Base-by-base conservation (phyloP, 2,329 filamentous ascomycete species). In the Scolecobasidium constrictum region DNA sequence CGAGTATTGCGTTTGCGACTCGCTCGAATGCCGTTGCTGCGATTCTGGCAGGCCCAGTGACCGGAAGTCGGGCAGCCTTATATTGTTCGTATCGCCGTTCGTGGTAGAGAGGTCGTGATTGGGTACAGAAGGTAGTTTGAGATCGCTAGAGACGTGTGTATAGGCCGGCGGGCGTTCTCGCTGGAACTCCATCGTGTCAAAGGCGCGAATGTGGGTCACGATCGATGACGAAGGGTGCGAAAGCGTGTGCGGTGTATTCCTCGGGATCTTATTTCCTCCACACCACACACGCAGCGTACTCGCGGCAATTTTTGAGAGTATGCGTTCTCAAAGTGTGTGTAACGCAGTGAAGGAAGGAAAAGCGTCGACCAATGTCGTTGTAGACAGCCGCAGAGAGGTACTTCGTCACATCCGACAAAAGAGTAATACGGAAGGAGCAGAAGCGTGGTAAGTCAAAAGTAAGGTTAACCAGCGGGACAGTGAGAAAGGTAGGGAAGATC, bases 11-110 rank as follows among this genome's bases (percentile, higher is more conserved):
- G 56, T 41, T 62, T 63, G 20, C 62, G 54, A 31, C 62, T 42
- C 21, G 17, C 48, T 18, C 19, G 43, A 21, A 44, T 46, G 37
- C 38, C 22, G 17, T 37, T 36, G 16, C 3, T 35, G 42, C 17
- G 34, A 28, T 16, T 42, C 57, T 22, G 60, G 56, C 19, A 63
- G 60, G 22, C 64, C 55, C 22, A 70, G 61, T 19, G 65, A 64
- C 49, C 59, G 60, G 39, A 71, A 59, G 47, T 65, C 62, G 4
- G 67, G 67, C 19, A 70, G 56, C 15, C 56, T 60, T 37, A 65
- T 53, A 19, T 48, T 52, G 26, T 47, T 28, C 37, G 46, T 50
- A 49, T 35, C 47, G 31, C 39, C 44, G 45, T 35, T 50, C 28
- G 43, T 42, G 21, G 47, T 38, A 11, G 48, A 49, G 18, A 60